These are phyloP conservation scores for Clarireedia hainanense DNA, from an alignment of 2,329 filamentous ascomycete genomes.

Conservation along the genomic window DNA sequence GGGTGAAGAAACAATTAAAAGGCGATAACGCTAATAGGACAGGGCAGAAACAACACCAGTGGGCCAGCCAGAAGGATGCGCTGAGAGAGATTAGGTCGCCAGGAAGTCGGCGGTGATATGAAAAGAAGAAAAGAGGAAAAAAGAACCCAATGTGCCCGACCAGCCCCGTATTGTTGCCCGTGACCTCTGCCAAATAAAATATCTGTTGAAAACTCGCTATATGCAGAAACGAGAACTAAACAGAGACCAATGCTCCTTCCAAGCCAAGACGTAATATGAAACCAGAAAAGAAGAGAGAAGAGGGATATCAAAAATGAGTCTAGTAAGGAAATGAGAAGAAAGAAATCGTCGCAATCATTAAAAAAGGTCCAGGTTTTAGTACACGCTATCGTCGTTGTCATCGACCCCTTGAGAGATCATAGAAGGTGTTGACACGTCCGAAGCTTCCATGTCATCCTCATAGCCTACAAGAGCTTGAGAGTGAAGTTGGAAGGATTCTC, in stretches of 20 bases:
- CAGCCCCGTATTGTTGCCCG: constrained; percentile 37
- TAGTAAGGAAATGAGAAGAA: constrained; percentile 31
- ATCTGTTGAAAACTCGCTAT: constrained; percentile 23
- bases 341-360: constrained; percentile 37
- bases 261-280: constrained; percentile 24
- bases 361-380: constrained; percentile 34
- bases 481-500: constrained; percentile 95
- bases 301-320: constrained; percentile 27
- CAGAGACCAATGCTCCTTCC: neutral
- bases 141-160: constrained; percentile 28
- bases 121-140: constrained; percentile 16
- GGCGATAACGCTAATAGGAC: constrained; percentile 23
- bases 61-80: constrained; percentile 30
- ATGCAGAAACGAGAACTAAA: constrained; percentile 28
- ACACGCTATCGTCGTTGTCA: constrained; percentile 57
- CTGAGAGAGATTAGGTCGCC: constrained; percentile 23
- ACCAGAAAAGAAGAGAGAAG: constrained; percentile 22
- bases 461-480: constrained; percentile 91
- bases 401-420: constrained; percentile 66
- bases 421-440: constrained; percentile 60
- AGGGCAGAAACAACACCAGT: constrained; percentile 30
- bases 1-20: constrained; percentile 26
- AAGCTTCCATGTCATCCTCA: constrained; percentile 72
- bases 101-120: constrained; percentile 14
- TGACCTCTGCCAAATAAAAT: constrained; percentile 31